Evolutionary conservation across 345 rosid genomes (phyloP).

Genomic region (Camelina laxa): DNA sequence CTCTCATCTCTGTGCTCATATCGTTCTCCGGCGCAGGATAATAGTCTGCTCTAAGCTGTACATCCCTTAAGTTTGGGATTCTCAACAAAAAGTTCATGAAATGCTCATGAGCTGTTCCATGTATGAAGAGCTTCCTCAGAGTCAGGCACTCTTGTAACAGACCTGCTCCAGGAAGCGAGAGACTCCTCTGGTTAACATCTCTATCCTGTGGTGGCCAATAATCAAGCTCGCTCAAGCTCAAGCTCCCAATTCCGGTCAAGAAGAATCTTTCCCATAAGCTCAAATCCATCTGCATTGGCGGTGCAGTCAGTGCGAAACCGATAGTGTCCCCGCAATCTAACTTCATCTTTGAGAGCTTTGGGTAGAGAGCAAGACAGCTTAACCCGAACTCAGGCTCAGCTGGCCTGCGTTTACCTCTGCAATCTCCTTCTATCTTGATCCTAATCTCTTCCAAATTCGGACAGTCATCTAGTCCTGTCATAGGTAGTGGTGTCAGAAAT

Average conservation of each 20-base stretch:
- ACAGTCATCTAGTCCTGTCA: slow-evolving; percentile 68
- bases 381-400: slow-evolving; percentile 63
- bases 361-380: slow-evolving; percentile 62
- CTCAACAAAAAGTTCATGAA: slow-evolving; percentile 77
- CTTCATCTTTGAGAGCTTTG: slow-evolving; percentile 73
- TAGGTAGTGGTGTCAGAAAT: slow-evolving; percentile 59
- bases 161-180: slow-evolving; percentile 74
- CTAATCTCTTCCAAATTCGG: slow-evolving; percentile 83
- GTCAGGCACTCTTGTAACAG: slow-evolving; percentile 61
- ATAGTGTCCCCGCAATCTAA: slow-evolving; percentile 74
- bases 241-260: slow-evolving; percentile 64
- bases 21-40: slow-evolving; percentile 96
- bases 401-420: slow-evolving; percentile 66
- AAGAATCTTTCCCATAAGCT: slow-evolving; percentile 92
- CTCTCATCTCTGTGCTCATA: slow-evolving; percentile 91
- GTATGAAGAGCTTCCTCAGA: slow-evolving; percentile 87
- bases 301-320: slow-evolving; percentile 79
- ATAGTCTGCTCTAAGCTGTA: slow-evolving; percentile 86
- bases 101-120: slow-evolving; percentile 93
- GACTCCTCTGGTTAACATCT: slow-evolving; percentile 84
- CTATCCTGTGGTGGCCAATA: slow-evolving; percentile 96
- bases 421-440: slow-evolving; percentile 86
- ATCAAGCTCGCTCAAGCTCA: slow-evolving; percentile 71
- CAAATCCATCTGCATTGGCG: slow-evolving; percentile 80
- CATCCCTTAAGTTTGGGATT: slow-evolving; percentile 71